A percentile compares a stretch with the other conserved stretches of the same genome.
Conservation (phyloP, 306 rosid genomes). For the Cucumis melo region DNA sequence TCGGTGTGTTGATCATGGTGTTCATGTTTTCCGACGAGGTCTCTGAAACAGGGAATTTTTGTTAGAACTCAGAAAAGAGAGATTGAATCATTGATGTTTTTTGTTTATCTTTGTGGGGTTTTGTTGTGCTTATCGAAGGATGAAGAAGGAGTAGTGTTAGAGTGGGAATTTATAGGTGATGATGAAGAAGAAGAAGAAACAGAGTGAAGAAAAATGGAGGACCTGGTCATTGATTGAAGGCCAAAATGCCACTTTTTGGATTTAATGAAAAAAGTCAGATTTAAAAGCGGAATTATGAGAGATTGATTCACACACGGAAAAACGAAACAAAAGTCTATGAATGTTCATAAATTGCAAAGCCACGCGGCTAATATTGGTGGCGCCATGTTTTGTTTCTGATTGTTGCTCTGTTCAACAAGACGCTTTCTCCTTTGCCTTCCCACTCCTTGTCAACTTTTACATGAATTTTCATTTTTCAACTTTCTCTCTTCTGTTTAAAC, state of each 20-base stretch:
- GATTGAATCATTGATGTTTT: background rate
- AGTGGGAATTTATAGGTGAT: background rate
- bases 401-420: background rate
- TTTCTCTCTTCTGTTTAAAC: no score
- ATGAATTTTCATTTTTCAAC: no score
- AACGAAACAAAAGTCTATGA: background rate
- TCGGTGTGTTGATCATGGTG: conserved; percentile 13
- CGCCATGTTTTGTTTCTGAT: background rate
- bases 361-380: background rate
- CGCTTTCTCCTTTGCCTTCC: background rate
- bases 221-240: background rate
- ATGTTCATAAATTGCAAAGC: conserved; percentile 1
- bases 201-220: background rate
- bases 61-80: background rate
- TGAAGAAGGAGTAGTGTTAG: background rate
- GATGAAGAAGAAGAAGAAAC: background rate
- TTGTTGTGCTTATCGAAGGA: background rate
- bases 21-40: conserved; percentile 17
- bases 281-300: background rate
- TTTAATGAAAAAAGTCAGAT: background rate
- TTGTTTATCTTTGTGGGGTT: background rate
- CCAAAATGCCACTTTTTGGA: background rate
- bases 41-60: background rate
- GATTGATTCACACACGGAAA: background rate
- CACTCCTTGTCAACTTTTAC: background rate